Percentiles rank a stretch among this genome's conserved stretches.
Conservation (phyloP, 768 basidiomycete genomes). For the Kondoa malvinella region DNA sequence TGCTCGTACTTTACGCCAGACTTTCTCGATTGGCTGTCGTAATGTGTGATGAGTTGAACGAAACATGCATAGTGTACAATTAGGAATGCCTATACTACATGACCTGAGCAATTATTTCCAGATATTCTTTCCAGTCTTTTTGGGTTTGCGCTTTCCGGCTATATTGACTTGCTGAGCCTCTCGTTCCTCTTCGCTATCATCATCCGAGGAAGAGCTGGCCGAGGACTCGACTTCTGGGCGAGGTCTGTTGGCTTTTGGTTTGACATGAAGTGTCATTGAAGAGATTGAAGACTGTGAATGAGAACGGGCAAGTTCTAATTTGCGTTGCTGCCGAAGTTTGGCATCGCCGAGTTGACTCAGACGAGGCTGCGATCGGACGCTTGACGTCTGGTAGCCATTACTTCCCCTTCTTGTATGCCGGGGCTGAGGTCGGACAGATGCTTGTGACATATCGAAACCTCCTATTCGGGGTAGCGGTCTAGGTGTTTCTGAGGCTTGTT, state of each 20-base stretch:
- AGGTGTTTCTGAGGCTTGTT: background rate
- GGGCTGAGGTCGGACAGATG: background rate
- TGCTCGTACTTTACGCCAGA: conserved; percentile 92
- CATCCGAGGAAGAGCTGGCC: background rate
- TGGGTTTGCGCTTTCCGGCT: no score
- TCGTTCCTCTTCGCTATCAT: background rate
- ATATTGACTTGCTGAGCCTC: background rate
- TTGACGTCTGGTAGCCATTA: background rate
- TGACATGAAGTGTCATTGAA: no score
- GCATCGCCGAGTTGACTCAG: background rate
- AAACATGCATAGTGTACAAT: no score
- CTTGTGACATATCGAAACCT: background rate
- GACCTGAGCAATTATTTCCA: no score
- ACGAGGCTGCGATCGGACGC: background rate
- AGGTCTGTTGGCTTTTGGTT: no score
- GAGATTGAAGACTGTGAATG: no score
- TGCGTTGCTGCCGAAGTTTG: background rate
- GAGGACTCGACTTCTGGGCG: no score
- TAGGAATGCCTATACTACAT: no score
- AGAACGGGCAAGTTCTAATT: background rate
- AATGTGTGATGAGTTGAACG: background rate
- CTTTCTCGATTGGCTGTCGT: conserved; percentile 48
- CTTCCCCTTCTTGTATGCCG: background rate
- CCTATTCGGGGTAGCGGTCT: background rate
- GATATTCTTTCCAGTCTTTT: no score